Conservation (phyloP, 495 filamentous ascomycete species). For the Neurospora tetrasperma region DNA sequence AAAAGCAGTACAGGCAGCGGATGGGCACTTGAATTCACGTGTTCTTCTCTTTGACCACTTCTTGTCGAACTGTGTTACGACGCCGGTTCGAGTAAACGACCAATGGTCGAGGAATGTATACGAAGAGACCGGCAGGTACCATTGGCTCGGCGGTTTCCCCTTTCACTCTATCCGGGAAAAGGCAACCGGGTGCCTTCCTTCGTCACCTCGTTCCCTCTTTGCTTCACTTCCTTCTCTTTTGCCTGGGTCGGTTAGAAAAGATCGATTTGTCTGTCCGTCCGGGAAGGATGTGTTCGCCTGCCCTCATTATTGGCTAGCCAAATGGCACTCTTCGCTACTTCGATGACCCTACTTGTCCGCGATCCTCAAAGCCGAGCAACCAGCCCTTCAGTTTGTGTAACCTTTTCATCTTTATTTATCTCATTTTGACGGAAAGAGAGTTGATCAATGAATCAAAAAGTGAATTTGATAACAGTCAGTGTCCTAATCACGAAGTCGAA, state of each 20-base stretch:
- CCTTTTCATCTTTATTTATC: background rate
- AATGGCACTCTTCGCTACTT: background rate
- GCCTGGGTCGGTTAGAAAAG: too few relatives aligned
- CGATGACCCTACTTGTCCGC: background rate
- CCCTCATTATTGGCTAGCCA: background rate
- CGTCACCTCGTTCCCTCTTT: background rate
- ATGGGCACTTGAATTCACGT: background rate
- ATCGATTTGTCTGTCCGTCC: background rate
- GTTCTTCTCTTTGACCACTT: background rate
- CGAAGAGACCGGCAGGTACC: background rate
- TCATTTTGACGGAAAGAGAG: too few relatives aligned
- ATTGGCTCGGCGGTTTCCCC: background rate
- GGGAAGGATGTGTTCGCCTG: background rate
- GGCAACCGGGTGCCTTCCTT: background rate
- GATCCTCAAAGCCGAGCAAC: background rate
- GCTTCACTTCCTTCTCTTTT: background rate
- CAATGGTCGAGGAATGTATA: background rate
- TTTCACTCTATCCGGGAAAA: background rate
- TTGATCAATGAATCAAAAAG: background rate
- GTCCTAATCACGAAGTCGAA: background rate
- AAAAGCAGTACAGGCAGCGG: background rate
- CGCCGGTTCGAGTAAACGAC: background rate
- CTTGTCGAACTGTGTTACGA: background rate
- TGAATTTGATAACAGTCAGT: background rate
- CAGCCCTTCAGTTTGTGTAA: background rate